Percentiles rank a stretch among this genome's conserved stretches.
Conservation (phyloP, 345 rosid genomes). For the Raphanus sativus region DNA sequence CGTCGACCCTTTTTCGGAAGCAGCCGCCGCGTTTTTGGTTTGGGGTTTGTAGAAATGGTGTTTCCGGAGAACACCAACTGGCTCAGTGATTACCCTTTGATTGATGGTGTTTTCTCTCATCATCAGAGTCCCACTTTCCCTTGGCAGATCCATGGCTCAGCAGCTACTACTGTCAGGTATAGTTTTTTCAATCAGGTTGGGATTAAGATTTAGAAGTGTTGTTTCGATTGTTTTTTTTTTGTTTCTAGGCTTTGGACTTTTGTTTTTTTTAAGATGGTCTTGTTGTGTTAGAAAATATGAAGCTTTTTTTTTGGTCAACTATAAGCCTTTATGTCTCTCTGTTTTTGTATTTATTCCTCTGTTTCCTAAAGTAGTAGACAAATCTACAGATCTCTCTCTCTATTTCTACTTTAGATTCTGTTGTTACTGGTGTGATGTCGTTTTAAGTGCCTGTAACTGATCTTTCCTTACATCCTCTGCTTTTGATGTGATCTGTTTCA, state of each 20-base stretch:
- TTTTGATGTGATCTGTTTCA: slow-evolving; percentile 26
- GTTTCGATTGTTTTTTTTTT: neutral
- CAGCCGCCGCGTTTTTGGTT: slow-evolving; percentile 19
- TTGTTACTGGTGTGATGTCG: neutral
- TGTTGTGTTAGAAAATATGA: neutral
- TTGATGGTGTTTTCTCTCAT: slow-evolving; percentile 59
- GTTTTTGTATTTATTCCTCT: neutral
- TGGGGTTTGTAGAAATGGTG: slow-evolving; percentile 48
- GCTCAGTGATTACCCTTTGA: slow-evolving; percentile 60
- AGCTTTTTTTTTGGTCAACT: neutral
- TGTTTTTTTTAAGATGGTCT: neutral
- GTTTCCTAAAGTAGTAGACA: neutral
- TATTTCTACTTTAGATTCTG: neutral
- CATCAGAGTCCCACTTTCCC: slow-evolving; percentile 44
- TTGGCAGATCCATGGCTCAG: slow-evolving; percentile 61
- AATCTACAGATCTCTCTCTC: neutral
- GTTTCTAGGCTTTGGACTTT: neutral
- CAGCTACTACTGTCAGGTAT: slow-evolving; percentile 66
- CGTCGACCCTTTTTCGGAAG: neutral
- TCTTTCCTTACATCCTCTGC: neutral
- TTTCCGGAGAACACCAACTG: slow-evolving; percentile 72
- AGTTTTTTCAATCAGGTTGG: neutral
- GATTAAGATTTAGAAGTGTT: neutral
- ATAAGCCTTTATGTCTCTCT: neutral
- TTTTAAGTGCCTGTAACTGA: neutral